Percentiles rank a stretch among this genome's conserved stretches.
Conservation (phyloP, 2,329 filamentous ascomycete genomes). For the Penicillium paneum region DNA sequence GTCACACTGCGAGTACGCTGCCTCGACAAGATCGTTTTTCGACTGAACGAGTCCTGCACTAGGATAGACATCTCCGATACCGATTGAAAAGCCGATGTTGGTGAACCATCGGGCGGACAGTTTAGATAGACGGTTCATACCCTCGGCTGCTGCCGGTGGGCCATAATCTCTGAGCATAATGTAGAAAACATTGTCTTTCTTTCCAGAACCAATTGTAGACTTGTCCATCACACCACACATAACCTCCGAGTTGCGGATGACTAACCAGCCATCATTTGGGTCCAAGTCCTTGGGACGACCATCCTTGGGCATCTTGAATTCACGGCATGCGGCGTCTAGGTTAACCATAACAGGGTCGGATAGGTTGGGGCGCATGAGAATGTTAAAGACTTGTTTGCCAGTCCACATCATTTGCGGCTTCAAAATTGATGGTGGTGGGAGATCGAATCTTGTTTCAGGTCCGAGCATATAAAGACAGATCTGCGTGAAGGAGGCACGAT, state of each 20-base stretch:
- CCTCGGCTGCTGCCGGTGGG: constrained; percentile 78
- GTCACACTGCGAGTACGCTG: constrained; percentile 77
- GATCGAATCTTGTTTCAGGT: constrained; percentile 69
- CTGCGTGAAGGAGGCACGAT: constrained; percentile 82
- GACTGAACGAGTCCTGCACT: constrained; percentile 65
- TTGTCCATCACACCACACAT: constrained; percentile 99
- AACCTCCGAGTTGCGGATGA: constrained; percentile 92
- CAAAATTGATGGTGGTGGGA: constrained; percentile 81
- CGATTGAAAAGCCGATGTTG: constrained; percentile 92
- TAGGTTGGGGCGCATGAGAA: constrained; percentile 85
- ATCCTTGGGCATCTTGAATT: constrained; percentile 53
- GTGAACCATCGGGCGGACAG: constrained; percentile 84
- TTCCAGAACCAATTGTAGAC: constrained; percentile 90
- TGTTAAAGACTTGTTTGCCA: constrained; percentile 92
- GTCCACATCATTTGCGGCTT: constrained; percentile 91
- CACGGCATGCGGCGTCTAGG: constrained; percentile 85
- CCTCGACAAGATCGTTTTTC: constrained; percentile 72
- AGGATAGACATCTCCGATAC: constrained; percentile 90
- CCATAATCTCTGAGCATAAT: constrained; percentile 94
- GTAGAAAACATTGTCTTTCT: constrained; percentile 97
- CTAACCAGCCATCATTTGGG: constrained; percentile 83
- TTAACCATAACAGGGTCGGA: constrained; percentile 81
- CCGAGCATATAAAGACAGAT: constrained; percentile 94
- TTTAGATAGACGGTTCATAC: constrained; percentile 92
- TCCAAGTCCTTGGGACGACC: constrained; percentile 59